Percentiles rank a stretch among this genome's conserved stretches.
These are phyloP conservation scores for Gossypium davidsonii DNA, from an alignment of 441 rosid species.

Conservation along the genomic window DNA sequence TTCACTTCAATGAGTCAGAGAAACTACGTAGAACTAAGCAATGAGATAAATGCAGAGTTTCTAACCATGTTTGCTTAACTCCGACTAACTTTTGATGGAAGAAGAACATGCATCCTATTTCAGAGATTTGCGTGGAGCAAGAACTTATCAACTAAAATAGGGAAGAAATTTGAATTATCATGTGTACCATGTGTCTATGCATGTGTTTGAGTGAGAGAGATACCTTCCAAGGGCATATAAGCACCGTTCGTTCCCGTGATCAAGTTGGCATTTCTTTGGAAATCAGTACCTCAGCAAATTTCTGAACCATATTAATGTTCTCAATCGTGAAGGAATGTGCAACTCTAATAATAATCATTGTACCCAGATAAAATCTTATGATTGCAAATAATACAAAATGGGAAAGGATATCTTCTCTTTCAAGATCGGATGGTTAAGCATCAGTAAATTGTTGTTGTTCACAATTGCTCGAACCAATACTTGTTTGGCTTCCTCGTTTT, in stretches of 20 bases:
- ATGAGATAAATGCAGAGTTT: background rate
- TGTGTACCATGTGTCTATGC: background rate
- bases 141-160: background rate
- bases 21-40: background rate
- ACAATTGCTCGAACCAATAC: conserved; percentile 71
- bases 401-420: conserved; percentile 84
- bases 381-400: background rate
- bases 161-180: background rate
- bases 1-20: background rate
- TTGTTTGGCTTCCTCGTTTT: conserved; percentile 81
- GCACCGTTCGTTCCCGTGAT: conserved; percentile 8
- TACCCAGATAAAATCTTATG: background rate
- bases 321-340: conserved; percentile 42
- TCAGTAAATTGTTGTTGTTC: conserved; percentile 65
- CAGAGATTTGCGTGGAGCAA: conserved; percentile 10
- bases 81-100: background rate
- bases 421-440: conserved; percentile 78
- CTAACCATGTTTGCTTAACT: conserved; percentile 1
- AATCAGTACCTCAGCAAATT: conserved; percentile 43
- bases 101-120: conserved; percentile 9
- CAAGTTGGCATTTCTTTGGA: conserved; percentile 28
- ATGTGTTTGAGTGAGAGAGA: conserved; percentile 8
- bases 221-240: conserved; percentile 20
- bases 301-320: conserved; percentile 62
- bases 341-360: background rate